phyloP scores from a whole-genome alignment of 352 stramenopile genomes.

The Pythium rhizo-oryzae region DNA sequence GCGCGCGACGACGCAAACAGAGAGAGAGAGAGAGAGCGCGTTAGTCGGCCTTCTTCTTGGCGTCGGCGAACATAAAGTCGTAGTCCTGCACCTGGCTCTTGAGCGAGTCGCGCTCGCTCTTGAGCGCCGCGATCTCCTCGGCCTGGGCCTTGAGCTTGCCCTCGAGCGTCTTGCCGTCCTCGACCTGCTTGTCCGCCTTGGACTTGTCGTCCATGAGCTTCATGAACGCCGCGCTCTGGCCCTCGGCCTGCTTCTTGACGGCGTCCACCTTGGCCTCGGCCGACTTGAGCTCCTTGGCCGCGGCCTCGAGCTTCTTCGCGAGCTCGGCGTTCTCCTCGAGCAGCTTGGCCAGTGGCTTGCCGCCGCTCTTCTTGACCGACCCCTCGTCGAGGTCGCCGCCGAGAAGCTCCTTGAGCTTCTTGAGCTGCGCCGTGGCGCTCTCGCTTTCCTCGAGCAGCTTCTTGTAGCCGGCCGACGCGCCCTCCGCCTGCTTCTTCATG shows the following conservation, averaged over 20 bases:
- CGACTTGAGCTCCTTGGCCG: conserved; percentile 44
- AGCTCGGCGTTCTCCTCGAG: conserved; percentile 67
- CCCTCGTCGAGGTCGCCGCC: conserved; percentile 33
- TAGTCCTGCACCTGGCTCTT: conserved; percentile 87
- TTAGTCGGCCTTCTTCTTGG: conserved; percentile 88
- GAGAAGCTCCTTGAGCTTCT: conserved; percentile 66
- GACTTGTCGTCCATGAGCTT: conserved; percentile 84
- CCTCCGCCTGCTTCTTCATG: conserved; percentile 82
- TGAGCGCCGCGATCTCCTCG: conserved; percentile 53
- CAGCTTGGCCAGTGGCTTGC: conserved; percentile 52
- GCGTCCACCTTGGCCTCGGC: conserved; percentile 49
- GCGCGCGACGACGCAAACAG: no score
- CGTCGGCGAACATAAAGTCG: conserved; percentile 90
- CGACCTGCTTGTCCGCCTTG: conserved; percentile 52
- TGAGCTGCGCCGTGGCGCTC: conserved; percentile 59
- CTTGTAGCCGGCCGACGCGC: conserved; percentile 65
- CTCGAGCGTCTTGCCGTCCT: conserved; percentile 44
- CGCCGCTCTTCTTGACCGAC: conserved; percentile 35
- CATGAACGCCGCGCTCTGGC: conserved; percentile 78
- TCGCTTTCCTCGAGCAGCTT: conserved; percentile 73
- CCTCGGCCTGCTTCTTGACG: conserved; percentile 81
- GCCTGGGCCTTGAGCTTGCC: conserved; percentile 46
- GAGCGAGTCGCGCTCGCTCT: conserved; percentile 64
- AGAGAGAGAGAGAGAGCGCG: no score
- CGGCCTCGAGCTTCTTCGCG: conserved; percentile 40